phyloP scores from a whole-genome alignment of 495 filamentous ascomycete genomes.

The Talaromyces stipitatus region DNA sequence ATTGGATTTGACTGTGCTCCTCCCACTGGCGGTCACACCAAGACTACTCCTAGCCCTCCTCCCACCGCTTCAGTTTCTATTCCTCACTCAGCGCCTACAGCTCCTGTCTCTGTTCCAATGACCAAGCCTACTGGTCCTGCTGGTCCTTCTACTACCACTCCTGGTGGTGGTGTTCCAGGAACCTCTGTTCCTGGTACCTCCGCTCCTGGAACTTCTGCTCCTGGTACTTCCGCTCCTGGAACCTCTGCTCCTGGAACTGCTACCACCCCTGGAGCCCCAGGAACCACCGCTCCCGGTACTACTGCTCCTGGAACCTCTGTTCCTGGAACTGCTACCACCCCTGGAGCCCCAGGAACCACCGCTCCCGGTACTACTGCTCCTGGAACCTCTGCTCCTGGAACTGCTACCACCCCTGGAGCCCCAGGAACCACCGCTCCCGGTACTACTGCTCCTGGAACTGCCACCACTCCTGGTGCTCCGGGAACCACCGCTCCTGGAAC shows the following conservation, averaged over 20 bases:
- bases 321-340: slow-evolving; percentile 7
- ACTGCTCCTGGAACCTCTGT: neutral
- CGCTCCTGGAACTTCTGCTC: neutral
- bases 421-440: neutral
- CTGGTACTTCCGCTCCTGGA: neutral
- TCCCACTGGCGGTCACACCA: slow-evolving; percentile 13
- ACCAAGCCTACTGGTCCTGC: neutral
- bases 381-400: neutral
- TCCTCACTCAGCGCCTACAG: slow-evolving; percentile 10
- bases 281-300: neutral
- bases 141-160: slow-evolving; percentile 6
- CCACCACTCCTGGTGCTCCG: slow-evolving; percentile 3
- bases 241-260: neutral
- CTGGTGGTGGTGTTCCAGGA: neutral
- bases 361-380: neutral
- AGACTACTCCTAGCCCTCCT: slow-evolving; percentile 7
- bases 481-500: neutral
- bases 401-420: slow-evolving; percentile 7
- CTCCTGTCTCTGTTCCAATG: neutral
- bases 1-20: slow-evolving; percentile 75
- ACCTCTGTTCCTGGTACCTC: neutral
- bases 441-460: neutral
- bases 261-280: neutral
- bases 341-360: neutral
- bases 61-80: slow-evolving; percentile 11